Conservation (phyloP, 2,329 filamentous ascomycete species). For the Talaromyces sp. region DNA sequence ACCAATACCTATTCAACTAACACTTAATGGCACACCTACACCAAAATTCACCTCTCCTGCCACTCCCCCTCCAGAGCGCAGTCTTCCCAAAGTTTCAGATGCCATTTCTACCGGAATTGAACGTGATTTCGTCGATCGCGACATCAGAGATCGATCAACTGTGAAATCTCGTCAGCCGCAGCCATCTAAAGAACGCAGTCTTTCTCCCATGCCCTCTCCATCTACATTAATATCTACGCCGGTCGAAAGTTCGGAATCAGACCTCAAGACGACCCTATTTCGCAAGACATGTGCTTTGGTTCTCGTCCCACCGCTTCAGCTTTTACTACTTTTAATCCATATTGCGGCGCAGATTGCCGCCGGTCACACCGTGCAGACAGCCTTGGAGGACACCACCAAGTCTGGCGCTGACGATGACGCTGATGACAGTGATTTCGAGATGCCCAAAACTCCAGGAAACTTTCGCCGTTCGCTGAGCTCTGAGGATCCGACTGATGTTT, state of each 20-base stretch:
- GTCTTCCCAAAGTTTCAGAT: background rate
- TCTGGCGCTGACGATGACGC: slow-evolving; percentile 17
- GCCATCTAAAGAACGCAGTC: slow-evolving; percentile 48
- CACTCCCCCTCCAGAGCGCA: slow-evolving; percentile 43
- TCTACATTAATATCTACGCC: slow-evolving; percentile 56
- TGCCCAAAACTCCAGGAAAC: slow-evolving; percentile 28
- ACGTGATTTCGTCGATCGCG: background rate
- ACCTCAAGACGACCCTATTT: slow-evolving; percentile 61
- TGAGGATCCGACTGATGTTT: background rate
- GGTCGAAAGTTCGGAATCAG: slow-evolving; percentile 41
- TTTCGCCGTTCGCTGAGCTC: slow-evolving; percentile 1
- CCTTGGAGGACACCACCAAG: slow-evolving; percentile 3
- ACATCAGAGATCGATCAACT: background rate
- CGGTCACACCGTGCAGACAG: slow-evolving; percentile 21
- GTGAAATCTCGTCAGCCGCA: background rate
- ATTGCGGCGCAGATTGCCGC: slow-evolving; percentile 70
- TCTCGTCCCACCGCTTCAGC: slow-evolving; percentile 71
- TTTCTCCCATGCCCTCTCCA: slow-evolving; percentile 63
- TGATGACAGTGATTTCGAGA: slow-evolving; percentile 33
- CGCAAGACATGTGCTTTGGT: slow-evolving; percentile 72
- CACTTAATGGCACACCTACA: slow-evolving; percentile 16
- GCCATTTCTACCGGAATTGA: background rate
- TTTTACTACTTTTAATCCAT: slow-evolving; percentile 72
- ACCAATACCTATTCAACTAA: background rate
- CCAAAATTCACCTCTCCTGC: slow-evolving; percentile 33